These are phyloP conservation scores for Ceratobasidium papillatum DNA, from an alignment of 1,284 basidiomycete genomes.

Conservation along the genomic window DNA sequence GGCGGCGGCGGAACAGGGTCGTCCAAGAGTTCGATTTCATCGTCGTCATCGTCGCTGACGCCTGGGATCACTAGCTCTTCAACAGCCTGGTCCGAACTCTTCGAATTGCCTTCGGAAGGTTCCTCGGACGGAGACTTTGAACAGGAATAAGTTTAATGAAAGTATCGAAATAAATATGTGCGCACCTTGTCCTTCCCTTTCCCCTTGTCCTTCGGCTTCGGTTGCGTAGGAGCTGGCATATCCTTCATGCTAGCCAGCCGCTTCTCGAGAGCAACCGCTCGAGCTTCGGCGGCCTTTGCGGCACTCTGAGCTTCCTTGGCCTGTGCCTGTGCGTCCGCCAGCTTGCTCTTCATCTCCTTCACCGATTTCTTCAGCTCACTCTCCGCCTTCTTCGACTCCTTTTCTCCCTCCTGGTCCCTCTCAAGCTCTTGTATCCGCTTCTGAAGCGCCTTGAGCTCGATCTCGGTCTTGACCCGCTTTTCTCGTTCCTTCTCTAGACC, in stretches of 20 bases:
- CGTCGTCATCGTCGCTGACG: constrained; percentile 22
- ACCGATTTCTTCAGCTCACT: constrained; percentile 19
- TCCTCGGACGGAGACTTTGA: constrained; percentile 1
- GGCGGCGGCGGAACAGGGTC: background rate
- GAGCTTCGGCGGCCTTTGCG: constrained; percentile 1
- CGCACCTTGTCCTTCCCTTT: constrained; percentile 25
- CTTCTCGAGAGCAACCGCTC: constrained; percentile 11
- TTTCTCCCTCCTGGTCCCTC: background rate
- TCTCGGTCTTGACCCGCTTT: constrained; percentile 25
- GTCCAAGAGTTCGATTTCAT: background rate
- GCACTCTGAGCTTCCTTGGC: constrained; percentile 14
- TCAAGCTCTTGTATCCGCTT: constrained; percentile 21
- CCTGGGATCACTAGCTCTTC: constrained; percentile 25
- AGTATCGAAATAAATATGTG: background rate
- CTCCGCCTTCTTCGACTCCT: constrained; percentile 17
- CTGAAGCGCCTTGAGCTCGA: constrained; percentile 11
- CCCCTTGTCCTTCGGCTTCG: constrained; percentile 1
- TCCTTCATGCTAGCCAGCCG: constrained; percentile 8
- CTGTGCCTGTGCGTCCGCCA: constrained; percentile 12
- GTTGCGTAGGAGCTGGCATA: background rate
- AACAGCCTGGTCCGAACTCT: constrained; percentile 25
- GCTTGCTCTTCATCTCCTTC: constrained; percentile 23
- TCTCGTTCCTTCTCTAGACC: constrained; percentile 30
- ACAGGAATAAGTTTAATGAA: background rate
- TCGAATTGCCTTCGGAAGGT: constrained; percentile 6